phyloP scores from a whole-genome alignment of 192 early-diverging fungal genomes.

The Coemansia biformis region DNA sequence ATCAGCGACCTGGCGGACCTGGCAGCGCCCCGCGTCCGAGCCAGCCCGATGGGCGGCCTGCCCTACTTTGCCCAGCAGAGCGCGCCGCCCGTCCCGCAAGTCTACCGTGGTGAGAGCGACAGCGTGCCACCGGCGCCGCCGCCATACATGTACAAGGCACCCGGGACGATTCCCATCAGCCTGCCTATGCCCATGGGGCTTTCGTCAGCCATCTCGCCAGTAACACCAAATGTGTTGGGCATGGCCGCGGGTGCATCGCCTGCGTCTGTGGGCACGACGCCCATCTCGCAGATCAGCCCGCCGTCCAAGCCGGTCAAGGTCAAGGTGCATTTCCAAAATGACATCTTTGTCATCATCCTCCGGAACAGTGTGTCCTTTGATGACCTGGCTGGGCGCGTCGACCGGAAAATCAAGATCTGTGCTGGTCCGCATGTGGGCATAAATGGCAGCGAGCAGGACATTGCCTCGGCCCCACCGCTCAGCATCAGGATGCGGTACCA shows the following conservation, averaged over 20 bases:
- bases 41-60: constrained; percentile 36
- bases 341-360: constrained; percentile 86
- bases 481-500: constrained; percentile 74
- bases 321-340: constrained; percentile 82
- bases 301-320: constrained; percentile 63
- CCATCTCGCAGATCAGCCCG: constrained; percentile 17
- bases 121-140: background rate
- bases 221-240: constrained; percentile 21
- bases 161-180: constrained; percentile 23
- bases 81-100: constrained; percentile 35
- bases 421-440: constrained; percentile 56
- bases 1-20: constrained; percentile 20
- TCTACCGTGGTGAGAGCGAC: constrained; percentile 8
- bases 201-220: constrained; percentile 39
- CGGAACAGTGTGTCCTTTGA: constrained; percentile 66
- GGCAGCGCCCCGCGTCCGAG: constrained; percentile 3
- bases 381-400: constrained; percentile 76
- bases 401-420: constrained; percentile 84
- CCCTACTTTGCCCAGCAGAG: constrained; percentile 19
- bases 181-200: constrained; percentile 30
- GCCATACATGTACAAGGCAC: constrained; percentile 7
- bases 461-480: constrained; percentile 45
- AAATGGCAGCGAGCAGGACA: constrained; percentile 43
- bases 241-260: constrained; percentile 9
- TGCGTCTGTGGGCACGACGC: constrained; percentile 23